Base-by-base conservation (phyloP, 371 early-diverging fungal genomes). In the Mucor indicus region DNA sequence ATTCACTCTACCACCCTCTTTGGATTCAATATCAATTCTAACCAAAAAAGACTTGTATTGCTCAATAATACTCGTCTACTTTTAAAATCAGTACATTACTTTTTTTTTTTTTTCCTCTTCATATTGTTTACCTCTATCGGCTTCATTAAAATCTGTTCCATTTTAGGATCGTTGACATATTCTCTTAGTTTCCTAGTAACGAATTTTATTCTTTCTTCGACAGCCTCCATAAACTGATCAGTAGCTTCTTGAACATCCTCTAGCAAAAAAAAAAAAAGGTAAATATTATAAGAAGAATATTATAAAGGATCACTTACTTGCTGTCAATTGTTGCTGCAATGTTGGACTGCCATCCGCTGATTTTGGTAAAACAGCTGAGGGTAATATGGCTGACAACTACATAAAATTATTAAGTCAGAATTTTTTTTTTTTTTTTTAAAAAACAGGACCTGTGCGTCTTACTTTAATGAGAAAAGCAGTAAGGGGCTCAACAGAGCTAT, bases 101-200 rank as follows among this genome's bases (percentile, higher is more conserved):
- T 8, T 11, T 23, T 31, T 30, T 31, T 17, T 21, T 29, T 21
- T 16, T 15, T 37, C 11, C 29, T 27, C 32, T n/a, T 22, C 13
- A 47, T 15, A 19, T 15, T 17, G 20, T 33, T 41, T 70, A 85
- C 90, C 74, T 81, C 80, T 31, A 89, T 84, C 20, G 87, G 85
- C 15, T 79, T 73, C 47, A 88, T 72, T 44, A 91, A 67, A 17
- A 89, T 84, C 24, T 67, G 69, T 60, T 90, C 88, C 38, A 90
- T 90, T 56, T 83, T 84, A 30, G 64, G 54, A 61, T 91, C 90
- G 24, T 85, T 84, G 29, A 91, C 53, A 64, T 90, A 90, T 50
- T 81, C 80, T 19, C 79, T 69, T 55, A 91, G 63, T 47, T 83
- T 84, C 24, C 44, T 48, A 13, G 77, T 72, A 4, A 84, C 72